A percentile compares a stretch with the other conserved stretches of the same genome.
Conservation (phyloP, 2,329 filamentous ascomycete genomes). For the Graphiopsis chlorocephala region DNA sequence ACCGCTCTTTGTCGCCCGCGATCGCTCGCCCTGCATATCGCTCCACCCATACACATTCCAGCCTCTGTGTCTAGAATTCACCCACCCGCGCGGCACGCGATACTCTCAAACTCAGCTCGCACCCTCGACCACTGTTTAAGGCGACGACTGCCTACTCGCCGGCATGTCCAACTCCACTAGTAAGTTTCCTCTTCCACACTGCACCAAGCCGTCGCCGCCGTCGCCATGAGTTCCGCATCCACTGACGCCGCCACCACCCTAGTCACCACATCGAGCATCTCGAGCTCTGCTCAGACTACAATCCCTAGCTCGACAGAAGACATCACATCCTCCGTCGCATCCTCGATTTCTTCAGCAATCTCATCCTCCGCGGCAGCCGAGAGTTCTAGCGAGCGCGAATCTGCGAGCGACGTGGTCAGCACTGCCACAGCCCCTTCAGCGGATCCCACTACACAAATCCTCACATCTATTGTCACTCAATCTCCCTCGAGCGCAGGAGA, state of each 20-base stretch:
- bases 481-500: constrained; percentile 16
- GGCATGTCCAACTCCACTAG: constrained; percentile 23
- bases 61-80: constrained; percentile 7
- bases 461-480: constrained; percentile 27
- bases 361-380: constrained; percentile 15
- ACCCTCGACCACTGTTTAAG: background rate
- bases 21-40: constrained; percentile 13
- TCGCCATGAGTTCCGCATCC: constrained; percentile 4
- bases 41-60: constrained; percentile 11
- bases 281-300: constrained; percentile 10
- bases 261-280: constrained; percentile 16
- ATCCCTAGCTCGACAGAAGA: constrained; percentile 8
- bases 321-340: constrained; percentile 17
- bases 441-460: constrained; percentile 22
- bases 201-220: background rate
- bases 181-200: background rate
- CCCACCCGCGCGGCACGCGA: constrained; percentile 6
- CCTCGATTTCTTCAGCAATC: constrained; percentile 22
- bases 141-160: constrained; percentile 9
- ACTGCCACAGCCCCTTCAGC: constrained; percentile 22
- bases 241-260: background rate
- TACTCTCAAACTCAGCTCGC: constrained; percentile 2
- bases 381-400: constrained; percentile 7
- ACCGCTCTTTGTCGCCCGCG: constrained; percentile 9
- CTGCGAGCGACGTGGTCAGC: constrained; percentile 14